phyloP scores from a whole-genome alignment of 306 rosid genomes.

The Fagus sylvatica region DNA sequence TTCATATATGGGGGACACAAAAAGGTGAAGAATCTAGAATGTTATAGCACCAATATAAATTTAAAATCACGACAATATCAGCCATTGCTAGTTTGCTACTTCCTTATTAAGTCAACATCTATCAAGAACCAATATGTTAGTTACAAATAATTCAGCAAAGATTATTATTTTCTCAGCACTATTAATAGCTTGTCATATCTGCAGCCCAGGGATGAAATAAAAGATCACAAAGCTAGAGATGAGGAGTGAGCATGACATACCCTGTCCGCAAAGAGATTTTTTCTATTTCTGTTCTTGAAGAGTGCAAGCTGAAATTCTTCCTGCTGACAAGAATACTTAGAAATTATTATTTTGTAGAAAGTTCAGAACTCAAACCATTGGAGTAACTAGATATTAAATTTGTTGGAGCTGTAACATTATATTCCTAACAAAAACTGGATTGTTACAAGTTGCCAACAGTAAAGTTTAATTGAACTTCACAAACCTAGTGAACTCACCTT shows the following conservation, averaged over 20 bases:
- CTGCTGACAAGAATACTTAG: slow-evolving; percentile 33
- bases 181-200: background rate
- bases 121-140: background rate
- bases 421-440: background rate
- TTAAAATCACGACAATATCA: background rate
- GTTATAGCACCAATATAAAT: background rate
- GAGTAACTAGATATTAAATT: background rate
- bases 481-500: slow-evolving; percentile 45
- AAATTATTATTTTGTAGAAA: background rate
- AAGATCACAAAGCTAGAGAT: slow-evolving; percentile 5
- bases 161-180: background rate
- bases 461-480: background rate
- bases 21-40: background rate
- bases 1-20: background rate
- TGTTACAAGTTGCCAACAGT: background rate
- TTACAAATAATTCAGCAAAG: background rate
- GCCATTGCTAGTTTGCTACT: background rate
- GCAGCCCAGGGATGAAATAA: slow-evolving; percentile 8
- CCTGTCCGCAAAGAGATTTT: slow-evolving; percentile 82
- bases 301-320: slow-evolving; percentile 96
- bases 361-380: background rate
- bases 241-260: slow-evolving; percentile 40
- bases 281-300: slow-evolving; percentile 60
- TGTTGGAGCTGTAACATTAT: background rate
- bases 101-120: background rate